These are phyloP conservation scores for Omphalotus guepiniiformis DNA, from an alignment of 768 basidiomycete genomes.

Conservation along the genomic window DNA sequence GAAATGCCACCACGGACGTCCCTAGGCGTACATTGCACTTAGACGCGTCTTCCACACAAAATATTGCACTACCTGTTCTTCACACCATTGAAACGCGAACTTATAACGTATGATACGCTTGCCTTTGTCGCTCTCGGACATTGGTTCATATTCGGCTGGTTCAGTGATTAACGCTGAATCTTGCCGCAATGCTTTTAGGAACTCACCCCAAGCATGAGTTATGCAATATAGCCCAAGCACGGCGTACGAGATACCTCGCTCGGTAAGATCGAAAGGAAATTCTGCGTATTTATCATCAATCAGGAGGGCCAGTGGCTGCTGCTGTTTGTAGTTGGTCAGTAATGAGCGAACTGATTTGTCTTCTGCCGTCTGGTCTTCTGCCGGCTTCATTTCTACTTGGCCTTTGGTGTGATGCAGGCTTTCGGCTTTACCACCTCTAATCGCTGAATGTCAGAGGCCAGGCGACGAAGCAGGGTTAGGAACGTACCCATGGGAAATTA, in stretches of 20 bases:
- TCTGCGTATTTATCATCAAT: constrained; percentile 69
- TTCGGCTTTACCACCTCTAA: constrained; percentile 67
- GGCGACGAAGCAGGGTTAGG: neutral
- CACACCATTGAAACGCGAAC: constrained; percentile 83
- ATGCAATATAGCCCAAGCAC: constrained; percentile 64
- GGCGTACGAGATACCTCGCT: constrained; percentile 45
- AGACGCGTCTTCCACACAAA: neutral
- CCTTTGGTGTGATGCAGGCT: constrained; percentile 44
- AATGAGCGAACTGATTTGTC: constrained; percentile 73
- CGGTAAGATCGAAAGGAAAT: constrained; percentile 67
- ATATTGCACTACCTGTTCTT: constrained; percentile 46
- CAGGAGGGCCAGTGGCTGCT: constrained; percentile 62
- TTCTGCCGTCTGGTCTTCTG: constrained; percentile 62
- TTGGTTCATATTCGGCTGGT: constrained; percentile 61
- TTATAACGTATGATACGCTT: constrained; percentile 72
- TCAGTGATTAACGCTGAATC: constrained; percentile 8
- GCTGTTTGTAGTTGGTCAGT: constrained; percentile 48
- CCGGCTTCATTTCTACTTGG: constrained; percentile 33
- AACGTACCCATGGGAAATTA: constrained; percentile 82
- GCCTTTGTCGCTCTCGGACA: constrained; percentile 34
- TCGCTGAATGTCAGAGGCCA: neutral
- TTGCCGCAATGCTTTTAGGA: constrained; percentile 5
- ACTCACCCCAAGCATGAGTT: constrained; percentile 64
- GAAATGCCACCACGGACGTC: constrained; percentile 43
- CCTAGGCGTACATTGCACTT: constrained; percentile 25